phyloP scores from a whole-genome alignment of 2,329 filamentous ascomycete genomes.

The Ramularia endophylla region DNA sequence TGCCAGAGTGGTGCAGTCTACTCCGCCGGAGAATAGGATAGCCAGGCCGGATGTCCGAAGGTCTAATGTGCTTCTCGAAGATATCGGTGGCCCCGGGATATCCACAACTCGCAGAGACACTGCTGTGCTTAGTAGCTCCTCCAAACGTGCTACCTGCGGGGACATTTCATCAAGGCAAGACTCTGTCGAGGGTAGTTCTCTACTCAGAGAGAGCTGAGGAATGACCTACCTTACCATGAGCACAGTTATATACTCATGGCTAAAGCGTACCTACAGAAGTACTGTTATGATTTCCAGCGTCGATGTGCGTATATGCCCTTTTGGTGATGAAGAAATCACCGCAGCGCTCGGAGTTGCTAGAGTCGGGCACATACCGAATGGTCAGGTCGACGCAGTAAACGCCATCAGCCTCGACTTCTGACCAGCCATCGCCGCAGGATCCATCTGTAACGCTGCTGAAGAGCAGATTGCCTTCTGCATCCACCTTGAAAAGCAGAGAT shows the following conservation, averaged over 20 bases:
- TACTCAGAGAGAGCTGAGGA: slow-evolving; percentile 26
- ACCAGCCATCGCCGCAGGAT: slow-evolving; percentile 50
- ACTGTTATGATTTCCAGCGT: slow-evolving; percentile 4
- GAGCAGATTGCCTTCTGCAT: slow-evolving; percentile 47
- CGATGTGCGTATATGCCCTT: slow-evolving; percentile 15
- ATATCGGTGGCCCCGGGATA: slow-evolving; percentile 49
- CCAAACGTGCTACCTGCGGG: slow-evolving; percentile 18
- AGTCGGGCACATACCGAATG: neutral
- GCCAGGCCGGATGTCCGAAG: slow-evolving; percentile 52
- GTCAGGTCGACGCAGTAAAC: slow-evolving; percentile 63
- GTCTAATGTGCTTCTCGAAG: slow-evolving; percentile 2
- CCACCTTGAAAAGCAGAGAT: slow-evolving; percentile 60
- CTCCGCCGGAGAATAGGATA: slow-evolving; percentile 85
- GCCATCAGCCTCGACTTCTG: slow-evolving; percentile 79
- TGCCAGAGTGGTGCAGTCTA: slow-evolving; percentile 87
- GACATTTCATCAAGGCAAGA: slow-evolving; percentile 15
- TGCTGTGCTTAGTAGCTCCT: slow-evolving; percentile 22
- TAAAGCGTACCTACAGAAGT: slow-evolving; percentile 20
- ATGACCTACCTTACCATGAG: slow-evolving; percentile 32
- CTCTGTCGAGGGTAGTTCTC: slow-evolving; percentile 8
- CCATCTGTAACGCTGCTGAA: slow-evolving; percentile 67
- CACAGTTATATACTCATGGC: slow-evolving; percentile 10
- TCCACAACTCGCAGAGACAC: slow-evolving; percentile 44
- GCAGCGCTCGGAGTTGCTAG: slow-evolving; percentile 3
- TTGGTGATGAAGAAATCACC: slow-evolving; percentile 11